Evolutionary conservation across 306 rosid species (phyloP).

Genomic region (Psophocarpus tetragonolobus): DNA sequence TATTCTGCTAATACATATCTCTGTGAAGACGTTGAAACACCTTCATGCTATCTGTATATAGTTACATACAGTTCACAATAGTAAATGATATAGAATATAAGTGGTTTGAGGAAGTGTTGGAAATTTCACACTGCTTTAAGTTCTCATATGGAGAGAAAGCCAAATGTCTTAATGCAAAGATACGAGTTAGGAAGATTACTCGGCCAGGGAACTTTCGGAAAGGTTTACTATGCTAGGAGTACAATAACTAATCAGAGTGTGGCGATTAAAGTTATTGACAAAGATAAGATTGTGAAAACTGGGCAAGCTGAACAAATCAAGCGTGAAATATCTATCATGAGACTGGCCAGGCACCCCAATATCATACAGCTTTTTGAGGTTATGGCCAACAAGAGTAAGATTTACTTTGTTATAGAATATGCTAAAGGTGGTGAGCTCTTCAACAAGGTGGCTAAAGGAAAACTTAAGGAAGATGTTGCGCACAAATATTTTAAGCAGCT

Average conservation of each 20-base stretch:
- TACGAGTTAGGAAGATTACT: constrained; percentile 82
- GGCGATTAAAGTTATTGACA: constrained; percentile 78
- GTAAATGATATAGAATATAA: constrained; percentile 28
- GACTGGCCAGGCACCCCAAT: constrained; percentile 76
- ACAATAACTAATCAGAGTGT: constrained; percentile 66
- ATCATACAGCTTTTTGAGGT: constrained; percentile 77
- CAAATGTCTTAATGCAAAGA: constrained; percentile 53
- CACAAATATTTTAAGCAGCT: constrained; percentile 76
- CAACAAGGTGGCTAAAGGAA: constrained; percentile 75
- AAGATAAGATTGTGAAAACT: constrained; percentile 61
- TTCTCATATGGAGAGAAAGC: constrained; percentile 61
- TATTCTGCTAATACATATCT: constrained; percentile 46
- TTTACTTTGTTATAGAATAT: constrained; percentile 81
- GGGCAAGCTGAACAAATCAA: constrained; percentile 64
- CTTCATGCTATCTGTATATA: constrained; percentile 24
- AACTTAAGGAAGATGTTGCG: constrained; percentile 71
- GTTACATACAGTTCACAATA: not conserved
- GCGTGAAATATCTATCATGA: constrained; percentile 81
- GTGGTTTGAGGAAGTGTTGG: constrained; percentile 26
- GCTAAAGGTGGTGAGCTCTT: constrained; percentile 95
- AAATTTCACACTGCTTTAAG: constrained; percentile 25
- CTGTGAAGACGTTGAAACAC: constrained; percentile 62
- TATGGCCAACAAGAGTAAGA: constrained; percentile 88
- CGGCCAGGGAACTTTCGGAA: constrained; percentile 86
- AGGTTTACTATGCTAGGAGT: constrained; percentile 82